Base-by-base conservation (phyloP, 805 yeast genomes). In the Yamadazyma phyllophila region DNA sequence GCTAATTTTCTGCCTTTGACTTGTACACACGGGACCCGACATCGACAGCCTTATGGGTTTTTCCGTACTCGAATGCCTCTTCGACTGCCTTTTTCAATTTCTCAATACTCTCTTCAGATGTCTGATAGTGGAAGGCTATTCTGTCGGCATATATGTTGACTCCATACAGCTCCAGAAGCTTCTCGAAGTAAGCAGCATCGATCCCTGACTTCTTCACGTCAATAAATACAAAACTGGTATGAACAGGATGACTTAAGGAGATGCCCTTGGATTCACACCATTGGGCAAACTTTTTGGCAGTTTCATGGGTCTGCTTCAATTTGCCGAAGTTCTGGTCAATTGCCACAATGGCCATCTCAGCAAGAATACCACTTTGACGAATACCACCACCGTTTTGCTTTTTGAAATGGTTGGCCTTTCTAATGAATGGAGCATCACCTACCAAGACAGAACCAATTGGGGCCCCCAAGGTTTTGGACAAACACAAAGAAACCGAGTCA, bases 321-420 rank as follows among this genome's bases (percentile, higher is more conserved):
- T 80, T 76, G 27, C 80, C 69, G 70, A 86, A 82, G 58, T 85
- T 86, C 52, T 84, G 83, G 44, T 86, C 82, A 44, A 91, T 73
- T 20, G 96, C 95, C 42, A 76, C 73, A n/a, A 74, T 62, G 2
- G 96, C 97, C 87, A 91, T 90, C 44, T 80, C 74, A 5, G 92
- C 73, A 57, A 91, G 74, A 66, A 88, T 67, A 46, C 97, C 97
- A 32, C 85, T 74, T 69, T 91, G 97, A 62, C 97, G 77, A 41
- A 91, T 81, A 52, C 97, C 97, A 55, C 97, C 97, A 60, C 97
- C 97, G 53, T 81, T 80, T 68, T 91, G 97, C 59, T 91, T 91
- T 55, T 87, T 85, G 71, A 90, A 85, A 67, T 90, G 96, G 61
- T 82, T 83, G 35, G 94, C 88, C 58, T 80, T 82, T 55, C 72